Conservation (phyloP, 2,329 filamentous ascomycete genomes). For the Penicillium fuscoglaucum region DNA sequence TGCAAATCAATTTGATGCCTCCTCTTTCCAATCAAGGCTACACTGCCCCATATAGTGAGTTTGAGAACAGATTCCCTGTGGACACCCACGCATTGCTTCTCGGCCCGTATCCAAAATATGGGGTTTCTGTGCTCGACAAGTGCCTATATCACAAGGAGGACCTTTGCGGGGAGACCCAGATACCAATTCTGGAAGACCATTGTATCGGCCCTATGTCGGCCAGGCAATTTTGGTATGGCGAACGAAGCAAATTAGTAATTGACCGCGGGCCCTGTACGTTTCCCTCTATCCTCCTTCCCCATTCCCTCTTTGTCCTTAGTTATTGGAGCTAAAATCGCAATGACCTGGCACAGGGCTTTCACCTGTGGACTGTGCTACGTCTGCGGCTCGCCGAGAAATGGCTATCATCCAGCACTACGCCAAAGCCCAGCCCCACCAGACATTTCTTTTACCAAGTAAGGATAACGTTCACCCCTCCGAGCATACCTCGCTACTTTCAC, state of each 20-base stretch:
- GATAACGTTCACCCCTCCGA: conserved; percentile 27
- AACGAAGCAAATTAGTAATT: conserved; percentile 25
- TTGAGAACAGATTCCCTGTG: no score
- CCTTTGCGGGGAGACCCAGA: conserved; percentile 17
- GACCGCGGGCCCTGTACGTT: conserved; percentile 32
- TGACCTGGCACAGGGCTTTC: no score
- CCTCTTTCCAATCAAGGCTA: no score
- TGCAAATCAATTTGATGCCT: no score
- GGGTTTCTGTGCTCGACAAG: no score
- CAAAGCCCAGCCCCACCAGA: conserved; percentile 28
- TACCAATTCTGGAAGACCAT: conserved; percentile 24
- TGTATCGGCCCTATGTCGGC: conserved; percentile 30
- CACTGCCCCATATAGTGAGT: no score
- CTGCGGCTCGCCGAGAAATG: conserved; percentile 29
- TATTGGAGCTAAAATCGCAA: no score
- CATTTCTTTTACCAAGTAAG: conserved; percentile 30
- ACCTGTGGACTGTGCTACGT: conserved; percentile 24
- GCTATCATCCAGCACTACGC: conserved; percentile 23
- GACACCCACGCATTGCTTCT: no score
- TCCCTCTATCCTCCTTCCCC: no score
- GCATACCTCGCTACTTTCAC: conserved; percentile 27
- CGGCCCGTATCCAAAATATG: no score
- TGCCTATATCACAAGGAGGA: conserved; percentile 31
- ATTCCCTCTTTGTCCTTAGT: no score
- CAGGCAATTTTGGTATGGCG: conserved; percentile 33